Base-by-base conservation (phyloP, 305 asterid genomes). In the Fraxinus velutina region DNA sequence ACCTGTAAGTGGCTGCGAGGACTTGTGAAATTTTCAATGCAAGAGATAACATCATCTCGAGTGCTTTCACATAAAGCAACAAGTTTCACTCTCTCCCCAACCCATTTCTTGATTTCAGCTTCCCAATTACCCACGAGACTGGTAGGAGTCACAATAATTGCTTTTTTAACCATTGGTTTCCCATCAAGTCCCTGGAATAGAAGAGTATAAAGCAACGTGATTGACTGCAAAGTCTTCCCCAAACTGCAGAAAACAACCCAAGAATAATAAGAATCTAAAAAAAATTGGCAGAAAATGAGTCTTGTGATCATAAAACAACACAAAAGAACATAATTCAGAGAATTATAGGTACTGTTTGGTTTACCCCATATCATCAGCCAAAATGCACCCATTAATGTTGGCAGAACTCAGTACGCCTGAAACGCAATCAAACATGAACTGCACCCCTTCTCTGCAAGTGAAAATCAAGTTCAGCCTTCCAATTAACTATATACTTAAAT, bases 281-380 rank as follows among this genome's bases (percentile, higher is more conserved):
- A 66, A 57, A 60, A 34, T 33, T 57, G 52, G 62, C 39, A 34
- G 55, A 79, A 30, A 42, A 83, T 34, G 12, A 30, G 9, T 34
- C 12, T 33, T 64, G 36, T 12, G 33, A 33, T 36, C 60, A 76
- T 24, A 32, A 76, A 72, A 76, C 71, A 39, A 75, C 21, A 24
- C 47, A 81, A 17, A 78, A 66, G 77, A 75, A 78, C 50, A 29
- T 37, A 70, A 52, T 50, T 9, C 55, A 60, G 82, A 77, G 57
- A 78, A n/a, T 78, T 73, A 27, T 66, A 79, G 81, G 75, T 71
- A 87, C 73, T 66, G 73, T 86, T 89, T 90, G 93, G 66, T 86
- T 88, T 90, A 94, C 99, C 99, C 98, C 98, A 96, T 96, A 86
- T 94, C 99, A 88, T 96, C 98, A 83, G 99, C 99, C 90, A 96